These are phyloP conservation scores for Fistulinella cinereoalba DNA, from an alignment of 1,284 basidiomycete species.

Conservation along the genomic window DNA sequence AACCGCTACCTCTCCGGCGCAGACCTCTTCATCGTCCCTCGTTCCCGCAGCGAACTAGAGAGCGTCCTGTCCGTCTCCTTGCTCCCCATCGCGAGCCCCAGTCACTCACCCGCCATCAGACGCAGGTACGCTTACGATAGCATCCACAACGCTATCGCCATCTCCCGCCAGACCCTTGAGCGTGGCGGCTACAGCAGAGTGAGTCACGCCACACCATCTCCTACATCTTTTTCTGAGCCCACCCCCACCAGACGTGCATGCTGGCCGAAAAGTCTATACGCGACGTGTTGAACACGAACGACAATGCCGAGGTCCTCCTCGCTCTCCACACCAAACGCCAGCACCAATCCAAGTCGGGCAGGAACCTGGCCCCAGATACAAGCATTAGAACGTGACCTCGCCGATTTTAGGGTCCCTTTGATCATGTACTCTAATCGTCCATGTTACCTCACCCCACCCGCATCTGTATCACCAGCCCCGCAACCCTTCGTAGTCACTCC, in stretches of 20 bases:
- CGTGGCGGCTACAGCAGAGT: constrained; percentile 74
- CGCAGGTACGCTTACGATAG: constrained; percentile 72
- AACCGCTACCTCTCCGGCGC: constrained; percentile 56
- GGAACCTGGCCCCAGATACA: constrained; percentile 15
- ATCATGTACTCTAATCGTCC: constrained; percentile 7
- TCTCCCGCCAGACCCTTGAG: constrained; percentile 59
- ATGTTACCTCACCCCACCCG: constrained; percentile 3
- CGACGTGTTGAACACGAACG: constrained; percentile 61
- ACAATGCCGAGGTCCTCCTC: constrained; percentile 63
- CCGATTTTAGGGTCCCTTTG: constrained; percentile 4
- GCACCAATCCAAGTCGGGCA: constrained; percentile 15
- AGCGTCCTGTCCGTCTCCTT: constrained; percentile 51
- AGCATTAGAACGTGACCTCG: constrained; percentile 27
- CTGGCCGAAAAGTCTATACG: constrained; percentile 67
- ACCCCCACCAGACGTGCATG: constrained; percentile 53
- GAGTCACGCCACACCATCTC: constrained; percentile 28
- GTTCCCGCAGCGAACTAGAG: constrained; percentile 62
- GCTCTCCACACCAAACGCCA: constrained; percentile 46
- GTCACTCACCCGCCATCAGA: constrained; percentile 35
- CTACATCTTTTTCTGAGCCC: background rate
- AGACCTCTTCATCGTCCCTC: constrained; percentile 69
- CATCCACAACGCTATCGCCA: constrained; percentile 74
- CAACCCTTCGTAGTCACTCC: constrained; percentile 15
- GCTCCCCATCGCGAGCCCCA: background rate
- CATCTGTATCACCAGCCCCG: constrained; percentile 28